Percentiles rank a stretch among this genome's conserved stretches.
Evolutionary conservation across 768 basidiomycete genomes (phyloP).

Genomic region (Mycena metata): DNA sequence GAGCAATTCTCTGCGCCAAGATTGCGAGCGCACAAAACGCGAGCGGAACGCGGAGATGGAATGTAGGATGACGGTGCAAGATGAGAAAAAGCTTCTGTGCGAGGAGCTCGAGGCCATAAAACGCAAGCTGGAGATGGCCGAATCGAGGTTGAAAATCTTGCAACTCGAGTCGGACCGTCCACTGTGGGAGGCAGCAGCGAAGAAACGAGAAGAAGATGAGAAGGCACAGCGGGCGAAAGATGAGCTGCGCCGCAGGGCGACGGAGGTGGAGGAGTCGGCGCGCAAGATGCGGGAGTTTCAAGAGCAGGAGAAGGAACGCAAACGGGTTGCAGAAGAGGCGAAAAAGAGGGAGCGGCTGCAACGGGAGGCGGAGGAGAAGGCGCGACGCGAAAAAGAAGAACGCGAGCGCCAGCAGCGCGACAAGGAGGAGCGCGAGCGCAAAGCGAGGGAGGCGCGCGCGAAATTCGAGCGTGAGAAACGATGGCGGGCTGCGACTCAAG

Average conservation of each 20-base stretch:
- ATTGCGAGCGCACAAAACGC: too few relatives aligned
- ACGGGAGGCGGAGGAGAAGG: slow-evolving; percentile 26
- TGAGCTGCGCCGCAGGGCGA: slow-evolving; percentile 14
- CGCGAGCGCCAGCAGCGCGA: slow-evolving; percentile 18
- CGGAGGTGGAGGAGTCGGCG: slow-evolving; percentile 20
- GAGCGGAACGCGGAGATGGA: neutral
- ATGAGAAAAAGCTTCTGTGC: slow-evolving; percentile 9
- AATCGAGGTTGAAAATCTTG: slow-evolving; percentile 31
- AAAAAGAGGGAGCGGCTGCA: slow-evolving; percentile 13
- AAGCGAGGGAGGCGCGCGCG: slow-evolving; percentile 12
- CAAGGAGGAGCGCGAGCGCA: slow-evolving; percentile 30
- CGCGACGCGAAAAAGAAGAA: slow-evolving; percentile 20
- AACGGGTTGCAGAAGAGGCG: slow-evolving; percentile 13
- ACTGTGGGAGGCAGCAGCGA: slow-evolving; percentile 29
- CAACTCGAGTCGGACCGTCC: slow-evolving; percentile 33
- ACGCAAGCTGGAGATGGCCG: slow-evolving; percentile 23
- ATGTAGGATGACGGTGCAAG: slow-evolving; percentile 2
- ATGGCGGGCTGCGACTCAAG: slow-evolving; percentile 14
- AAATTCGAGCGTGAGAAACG: slow-evolving; percentile 19
- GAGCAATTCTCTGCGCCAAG: too few relatives aligned
- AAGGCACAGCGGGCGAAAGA: slow-evolving; percentile 19
- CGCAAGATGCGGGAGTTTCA: slow-evolving; percentile 29
- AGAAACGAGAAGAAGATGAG: slow-evolving; percentile 23
- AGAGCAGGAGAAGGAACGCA: slow-evolving; percentile 19
- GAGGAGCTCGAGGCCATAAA: slow-evolving; percentile 11